Evolutionary conservation across 495 filamentous ascomycete species (phyloP).

Genomic region (Sporormia fimetaria): DNA sequence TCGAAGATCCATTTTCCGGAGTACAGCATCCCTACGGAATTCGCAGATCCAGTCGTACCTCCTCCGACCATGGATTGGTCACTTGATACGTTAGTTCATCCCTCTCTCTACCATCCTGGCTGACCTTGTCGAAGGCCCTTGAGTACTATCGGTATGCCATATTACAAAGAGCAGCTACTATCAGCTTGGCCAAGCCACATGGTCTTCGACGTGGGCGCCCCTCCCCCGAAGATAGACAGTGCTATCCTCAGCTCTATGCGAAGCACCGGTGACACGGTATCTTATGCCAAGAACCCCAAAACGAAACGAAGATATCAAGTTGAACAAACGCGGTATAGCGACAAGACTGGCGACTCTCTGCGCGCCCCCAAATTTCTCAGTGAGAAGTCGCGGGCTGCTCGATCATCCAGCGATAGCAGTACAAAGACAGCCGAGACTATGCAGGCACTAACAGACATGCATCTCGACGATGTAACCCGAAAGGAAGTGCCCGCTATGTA

Average conservation of each 20-base stretch:
- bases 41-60: conserved; percentile 50
- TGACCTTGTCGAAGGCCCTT: conserved; percentile 46
- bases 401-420: conserved; percentile 32
- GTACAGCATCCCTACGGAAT: conserved; percentile 64
- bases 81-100: conserved; percentile 48
- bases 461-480: conserved; percentile 37
- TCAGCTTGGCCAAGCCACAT: conserved; percentile 83
- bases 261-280: conserved; percentile 57
- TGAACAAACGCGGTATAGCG: conserved; percentile 57
- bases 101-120: not conserved
- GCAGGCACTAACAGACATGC: conserved; percentile 40
- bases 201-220: conserved; percentile 71
- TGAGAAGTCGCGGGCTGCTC: conserved; percentile 68
- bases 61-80: conserved; percentile 53
- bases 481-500: conserved; percentile 76
- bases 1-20: conserved; percentile 86
- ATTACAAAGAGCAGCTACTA: conserved; percentile 74
- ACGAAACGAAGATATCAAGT: conserved; percentile 66
- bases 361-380: conserved; percentile 81
- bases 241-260: conserved; percentile 55
- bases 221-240: conserved; percentile 66
- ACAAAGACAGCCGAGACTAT: conserved; percentile 48
- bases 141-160: conserved; percentile 81
- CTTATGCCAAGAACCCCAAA: conserved; percentile 66
- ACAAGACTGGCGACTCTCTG: conserved; percentile 40